Conservation (phyloP, 768 basidiomycete species). For the Amanita rimosa region DNA sequence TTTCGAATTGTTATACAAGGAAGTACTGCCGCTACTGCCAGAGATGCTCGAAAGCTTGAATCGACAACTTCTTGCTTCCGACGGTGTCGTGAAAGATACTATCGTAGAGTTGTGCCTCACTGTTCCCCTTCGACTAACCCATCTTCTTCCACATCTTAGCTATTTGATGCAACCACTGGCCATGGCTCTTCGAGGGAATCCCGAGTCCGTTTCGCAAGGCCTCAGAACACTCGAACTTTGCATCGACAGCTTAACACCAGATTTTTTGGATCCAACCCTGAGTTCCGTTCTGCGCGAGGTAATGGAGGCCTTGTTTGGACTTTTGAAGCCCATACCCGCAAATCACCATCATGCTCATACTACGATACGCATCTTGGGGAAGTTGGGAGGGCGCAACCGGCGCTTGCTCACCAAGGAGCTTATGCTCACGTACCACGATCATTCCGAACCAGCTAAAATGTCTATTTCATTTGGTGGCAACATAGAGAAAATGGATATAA, state of each 20-base stretch:
- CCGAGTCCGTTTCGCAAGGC: slow-evolving; percentile 91
- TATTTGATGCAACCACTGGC: slow-evolving; percentile 97
- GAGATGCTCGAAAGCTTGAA: slow-evolving; percentile 96
- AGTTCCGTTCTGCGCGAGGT: slow-evolving; percentile 86
- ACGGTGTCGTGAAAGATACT: slow-evolving; percentile 77
- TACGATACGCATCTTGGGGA: slow-evolving; percentile 92
- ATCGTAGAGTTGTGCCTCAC: slow-evolving; percentile 96
- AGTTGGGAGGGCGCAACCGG: slow-evolving; percentile 90
- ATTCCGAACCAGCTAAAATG: slow-evolving; percentile 61
- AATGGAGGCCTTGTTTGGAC: slow-evolving; percentile 88
- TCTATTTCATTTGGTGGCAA: slow-evolving; percentile 66
- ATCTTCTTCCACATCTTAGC: slow-evolving; percentile 87
- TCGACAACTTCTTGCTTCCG: slow-evolving; percentile 76
- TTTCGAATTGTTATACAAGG: slow-evolving; percentile 91
- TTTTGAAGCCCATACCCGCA: slow-evolving; percentile 81
- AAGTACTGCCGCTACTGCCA: slow-evolving; percentile 89
- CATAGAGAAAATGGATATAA: slow-evolving; percentile 51
- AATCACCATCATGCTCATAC: slow-evolving; percentile 88
- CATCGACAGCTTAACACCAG: slow-evolving; percentile 96
- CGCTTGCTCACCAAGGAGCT: slow-evolving; percentile 77
- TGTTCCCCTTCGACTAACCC: slow-evolving; percentile 89
- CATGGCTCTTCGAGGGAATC: slow-evolving; percentile 74
- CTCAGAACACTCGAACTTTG: slow-evolving; percentile 95
- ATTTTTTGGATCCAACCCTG: slow-evolving; percentile 94
- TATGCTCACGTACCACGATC: slow-evolving; percentile 55